Percentiles rank a stretch among this genome's conserved stretches.
Conservation (phyloP, 2,329 filamentous ascomycete species). For the Paecilomyces sp. region DNA sequence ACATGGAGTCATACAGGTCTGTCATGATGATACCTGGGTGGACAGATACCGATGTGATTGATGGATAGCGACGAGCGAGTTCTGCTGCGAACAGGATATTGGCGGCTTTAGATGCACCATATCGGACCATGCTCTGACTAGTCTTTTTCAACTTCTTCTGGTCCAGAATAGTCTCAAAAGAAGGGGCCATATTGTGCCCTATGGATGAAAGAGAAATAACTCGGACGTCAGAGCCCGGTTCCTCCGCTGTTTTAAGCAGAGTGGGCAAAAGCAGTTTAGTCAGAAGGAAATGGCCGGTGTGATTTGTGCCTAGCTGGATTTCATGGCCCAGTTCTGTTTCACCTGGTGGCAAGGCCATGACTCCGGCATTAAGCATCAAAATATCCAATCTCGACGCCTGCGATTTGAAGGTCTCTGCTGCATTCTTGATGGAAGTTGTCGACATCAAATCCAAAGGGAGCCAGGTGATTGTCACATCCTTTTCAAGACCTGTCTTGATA, state of each 20-base stretch:
- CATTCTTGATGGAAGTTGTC: conserved; percentile 32
- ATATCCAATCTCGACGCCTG: conserved; percentile 22
- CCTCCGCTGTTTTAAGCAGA: conserved; percentile 17
- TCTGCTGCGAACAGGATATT: conserved; percentile 40
- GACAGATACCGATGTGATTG: conserved; percentile 32
- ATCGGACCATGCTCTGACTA: conserved; percentile 25
- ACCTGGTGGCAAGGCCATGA: conserved; percentile 31
- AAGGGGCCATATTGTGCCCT: conserved; percentile 10
- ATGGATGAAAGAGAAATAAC: conserved; percentile 23
- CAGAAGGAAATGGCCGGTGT: conserved; percentile 32
- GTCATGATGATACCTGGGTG: conserved; percentile 41
- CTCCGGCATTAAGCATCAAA: conserved; percentile 35
- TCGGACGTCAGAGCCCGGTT: conserved; percentile 17
- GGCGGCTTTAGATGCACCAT: conserved; percentile 41
- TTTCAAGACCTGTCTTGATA: conserved; percentile 10
- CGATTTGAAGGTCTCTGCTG: conserved; percentile 23
- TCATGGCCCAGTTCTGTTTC: conserved; percentile 30
- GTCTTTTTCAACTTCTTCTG: conserved; percentile 20
- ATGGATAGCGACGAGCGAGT: conserved; percentile 28
- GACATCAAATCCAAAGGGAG: conserved; percentile 36
- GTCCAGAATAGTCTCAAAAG: conserved; percentile 21
- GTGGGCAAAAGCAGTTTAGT: conserved; percentile 25
- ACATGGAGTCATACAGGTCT: conserved; percentile 18
- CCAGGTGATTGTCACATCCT: not conserved
- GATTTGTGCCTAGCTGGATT: conserved; percentile 33